Evolutionary conservation across 805 yeast genomes (phyloP).

Genomic region (Saccharomycopsis microspora): DNA sequence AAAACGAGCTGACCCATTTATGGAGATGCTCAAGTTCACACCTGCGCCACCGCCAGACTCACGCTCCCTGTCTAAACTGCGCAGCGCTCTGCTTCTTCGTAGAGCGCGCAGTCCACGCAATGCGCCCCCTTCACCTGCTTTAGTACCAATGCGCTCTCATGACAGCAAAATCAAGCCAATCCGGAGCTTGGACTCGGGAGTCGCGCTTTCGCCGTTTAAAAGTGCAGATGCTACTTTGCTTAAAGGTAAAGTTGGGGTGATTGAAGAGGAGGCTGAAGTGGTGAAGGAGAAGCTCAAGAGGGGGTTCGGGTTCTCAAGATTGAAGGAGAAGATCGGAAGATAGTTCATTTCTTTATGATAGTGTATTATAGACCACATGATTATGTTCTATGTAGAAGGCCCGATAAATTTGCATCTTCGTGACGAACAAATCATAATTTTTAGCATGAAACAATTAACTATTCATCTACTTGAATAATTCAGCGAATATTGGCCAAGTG

Average conservation of each 20-base stretch:
- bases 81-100: no score
- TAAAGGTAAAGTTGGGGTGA: background rate
- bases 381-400: no score
- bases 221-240: constrained; percentile 4
- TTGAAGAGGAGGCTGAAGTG: background rate
- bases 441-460: no score
- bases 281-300: background rate
- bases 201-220: constrained; percentile 1
- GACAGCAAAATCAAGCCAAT: background rate
- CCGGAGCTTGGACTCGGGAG: background rate
- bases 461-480: no score
- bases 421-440: no score
- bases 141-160: constrained; percentile 3
- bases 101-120: no score
- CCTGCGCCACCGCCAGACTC: no score
- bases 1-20: no score
- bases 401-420: no score
- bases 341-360: background rate
- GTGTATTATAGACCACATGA: background rate
- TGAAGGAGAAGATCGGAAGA: constrained; percentile 3
- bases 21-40: no score
- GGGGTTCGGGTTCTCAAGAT: background rate
- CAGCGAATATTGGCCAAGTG: no score
- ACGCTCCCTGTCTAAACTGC: no score
- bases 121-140: background rate